Conservation (phyloP, 2,329 filamentous ascomycete genomes). For the Cladosporium sp. region DNA sequence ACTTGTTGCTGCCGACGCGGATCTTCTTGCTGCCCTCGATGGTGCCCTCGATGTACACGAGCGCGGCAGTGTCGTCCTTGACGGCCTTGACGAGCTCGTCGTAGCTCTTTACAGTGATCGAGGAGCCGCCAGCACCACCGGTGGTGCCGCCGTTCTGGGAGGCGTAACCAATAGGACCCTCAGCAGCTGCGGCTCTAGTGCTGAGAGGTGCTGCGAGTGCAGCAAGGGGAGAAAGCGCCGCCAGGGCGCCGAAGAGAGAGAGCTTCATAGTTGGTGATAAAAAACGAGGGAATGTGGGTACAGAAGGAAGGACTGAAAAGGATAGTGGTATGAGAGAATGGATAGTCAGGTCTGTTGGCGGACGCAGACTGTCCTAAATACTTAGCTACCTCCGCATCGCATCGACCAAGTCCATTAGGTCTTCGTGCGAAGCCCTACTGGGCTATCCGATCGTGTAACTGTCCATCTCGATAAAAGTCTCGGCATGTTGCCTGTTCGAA, state of each 20-base stretch:
- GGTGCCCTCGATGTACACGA: conserved; percentile 50
- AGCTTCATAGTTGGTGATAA: conserved; percentile 2
- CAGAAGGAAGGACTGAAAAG: not conserved
- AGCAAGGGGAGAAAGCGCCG: conserved; percentile 26
- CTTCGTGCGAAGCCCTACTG: not conserved
- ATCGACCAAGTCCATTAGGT: conserved; percentile 4
- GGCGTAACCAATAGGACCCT: not conserved
- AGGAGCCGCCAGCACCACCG: conserved; percentile 48
- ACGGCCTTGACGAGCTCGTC: conserved; percentile 43
- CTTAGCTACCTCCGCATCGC: not conserved
- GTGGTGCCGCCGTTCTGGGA: conserved; percentile 40
- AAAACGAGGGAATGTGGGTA: conserved; percentile 1
- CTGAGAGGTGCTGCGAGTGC: conserved; percentile 25
- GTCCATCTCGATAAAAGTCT: conserved; percentile 5
- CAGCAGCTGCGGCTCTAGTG: conserved; percentile 11
- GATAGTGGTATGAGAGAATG: not conserved
- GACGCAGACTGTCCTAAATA: conserved; percentile 6
- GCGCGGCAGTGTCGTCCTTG: conserved; percentile 35
- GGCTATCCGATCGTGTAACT: conserved; percentile 1
- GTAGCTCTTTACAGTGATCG: conserved; percentile 49
- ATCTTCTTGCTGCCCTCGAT: conserved; percentile 45
- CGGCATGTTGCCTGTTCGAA: conserved; percentile 3
- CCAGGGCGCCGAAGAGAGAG: conserved; percentile 27
- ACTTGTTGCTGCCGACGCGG: conserved; percentile 52
- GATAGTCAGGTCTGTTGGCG: not conserved